Evolutionary conservation across 805 yeast genomes (phyloP).

Genomic region (Phaffomyces antillensis): DNA sequence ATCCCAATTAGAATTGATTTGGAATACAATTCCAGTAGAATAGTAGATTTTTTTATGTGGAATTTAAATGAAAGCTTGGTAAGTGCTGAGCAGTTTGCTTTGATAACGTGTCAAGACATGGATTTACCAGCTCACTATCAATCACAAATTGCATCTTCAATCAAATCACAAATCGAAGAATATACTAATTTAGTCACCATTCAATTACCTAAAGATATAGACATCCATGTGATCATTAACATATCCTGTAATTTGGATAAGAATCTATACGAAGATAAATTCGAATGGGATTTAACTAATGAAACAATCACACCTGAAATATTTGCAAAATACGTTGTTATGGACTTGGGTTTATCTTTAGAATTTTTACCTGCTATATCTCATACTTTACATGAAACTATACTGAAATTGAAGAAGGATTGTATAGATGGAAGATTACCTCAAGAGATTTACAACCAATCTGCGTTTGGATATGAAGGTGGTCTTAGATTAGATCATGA

Average conservation of each 20-base stretch:
- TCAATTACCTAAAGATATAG: constrained; percentile 59
- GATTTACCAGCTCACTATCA: constrained; percentile 68
- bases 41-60: constrained; percentile 89
- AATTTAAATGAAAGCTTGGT: constrained; percentile 71
- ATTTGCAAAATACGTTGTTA: constrained; percentile 76
- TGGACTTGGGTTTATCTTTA: constrained; percentile 74
- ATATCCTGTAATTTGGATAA: constrained; percentile 78
- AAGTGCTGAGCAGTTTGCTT: constrained; percentile 87
- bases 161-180: constrained; percentile 76
- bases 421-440: constrained; percentile 62
- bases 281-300: constrained; percentile 82
- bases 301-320: constrained; percentile 53
- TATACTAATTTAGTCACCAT: constrained; percentile 56
- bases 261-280: constrained; percentile 80
- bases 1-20: constrained; percentile 85
- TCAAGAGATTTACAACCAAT: constrained; percentile 45
- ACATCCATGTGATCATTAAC: constrained; percentile 71
- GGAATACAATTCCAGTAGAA: constrained; percentile 76
- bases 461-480: constrained; percentile 54
- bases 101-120: constrained; percentile 71
- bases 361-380: constrained; percentile 90
- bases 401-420: constrained; percentile 72
- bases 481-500: constrained; percentile 71
- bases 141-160: constrained; percentile 56
- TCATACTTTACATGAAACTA: constrained; percentile 75